Evolutionary conservation across 495 filamentous ascomycete genomes (phyloP), one percentile per base, ranked within the genome.

Genomic region (Talaromyces wortmannii): DNA sequence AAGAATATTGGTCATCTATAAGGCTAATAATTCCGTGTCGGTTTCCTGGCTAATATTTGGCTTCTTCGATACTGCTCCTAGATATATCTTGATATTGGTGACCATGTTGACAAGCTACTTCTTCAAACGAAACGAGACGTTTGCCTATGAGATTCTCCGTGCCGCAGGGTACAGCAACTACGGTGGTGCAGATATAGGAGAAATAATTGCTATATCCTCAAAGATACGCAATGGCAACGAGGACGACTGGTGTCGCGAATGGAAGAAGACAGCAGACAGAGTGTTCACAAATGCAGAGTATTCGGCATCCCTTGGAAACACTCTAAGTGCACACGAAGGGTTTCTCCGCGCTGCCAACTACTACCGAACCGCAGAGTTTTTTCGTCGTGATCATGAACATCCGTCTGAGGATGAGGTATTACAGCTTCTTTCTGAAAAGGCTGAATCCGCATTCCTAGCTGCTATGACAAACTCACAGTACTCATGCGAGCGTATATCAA

Each of bases 321-420:
- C 62, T 12, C 55, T 68, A 12, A 67, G 67, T n/a, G 65, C 63
- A 6, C 61, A 71, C n/a, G 59, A 70, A 31, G 59, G 61, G 12
- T 62, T 60, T 40, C 71, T 76, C 49, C 56, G 55, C 12, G 70
- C 66, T 7, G 59, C 73, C 1, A 70, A 57, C 17, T 77, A 77
- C 53, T 74, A 63, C 58, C 70, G 70, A 36, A 47, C 56, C 1
- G 70, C 72, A 8, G 72, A 74, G 51, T 75, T 74, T 61, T 77
- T 55, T 58, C 61, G 69, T 16, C 70, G 70, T 47, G 72, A 66
- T 12, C 69, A 77, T 5, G 72, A 66, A 15, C 69, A 77, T 13
- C 36, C 36, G 56, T 58, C 50, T 52, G 57, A 55, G 45, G 53
- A 60, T 40, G 31, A 56, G 8, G 44, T 53, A 29, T 47, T 53